phyloP scores from a whole-genome alignment of 1,284 basidiomycete species.

The Phaffia rhodozyma region DNA sequence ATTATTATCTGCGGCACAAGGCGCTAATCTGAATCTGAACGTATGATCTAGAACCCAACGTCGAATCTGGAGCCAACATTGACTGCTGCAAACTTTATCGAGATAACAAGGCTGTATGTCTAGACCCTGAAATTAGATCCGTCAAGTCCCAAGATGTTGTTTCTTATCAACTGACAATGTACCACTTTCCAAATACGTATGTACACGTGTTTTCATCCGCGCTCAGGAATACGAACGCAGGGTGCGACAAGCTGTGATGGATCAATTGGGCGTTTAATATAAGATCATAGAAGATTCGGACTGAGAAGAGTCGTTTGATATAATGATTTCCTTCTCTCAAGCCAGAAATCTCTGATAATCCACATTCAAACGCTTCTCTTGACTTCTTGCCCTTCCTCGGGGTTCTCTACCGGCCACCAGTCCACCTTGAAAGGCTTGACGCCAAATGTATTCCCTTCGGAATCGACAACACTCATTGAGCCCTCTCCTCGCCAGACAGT shows the following conservation, averaged over 20 bases:
- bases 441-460: neutral
- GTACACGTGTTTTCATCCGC: neutral
- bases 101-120: constrained; percentile 55
- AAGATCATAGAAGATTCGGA: too few species aligned
- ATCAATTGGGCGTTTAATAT: constrained; percentile 33
- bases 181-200: neutral
- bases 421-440: constrained; percentile 3
- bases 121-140: neutral
- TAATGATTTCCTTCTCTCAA: too few species aligned
- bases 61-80: constrained; percentile 95
- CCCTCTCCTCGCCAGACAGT: constrained; percentile 9
- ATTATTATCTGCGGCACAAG: constrained; percentile 14
- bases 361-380: neutral
- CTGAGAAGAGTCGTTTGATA: too few species aligned
- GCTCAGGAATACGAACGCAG: constrained; percentile 39
- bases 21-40: neutral
- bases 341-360: too few species aligned
- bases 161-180: neutral
- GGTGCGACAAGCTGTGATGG: constrained; percentile 38
- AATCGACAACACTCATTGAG: neutral
- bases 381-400: neutral
- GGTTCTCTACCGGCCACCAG: constrained; percentile 15
- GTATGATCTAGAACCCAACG: constrained; percentile 67
- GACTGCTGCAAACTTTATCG: constrained; percentile 93
- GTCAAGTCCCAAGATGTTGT: neutral